These are phyloP conservation scores for Leucocoprinus sp. DNA, from an alignment of 768 basidiomycete species.

Conservation along the genomic window DNA sequence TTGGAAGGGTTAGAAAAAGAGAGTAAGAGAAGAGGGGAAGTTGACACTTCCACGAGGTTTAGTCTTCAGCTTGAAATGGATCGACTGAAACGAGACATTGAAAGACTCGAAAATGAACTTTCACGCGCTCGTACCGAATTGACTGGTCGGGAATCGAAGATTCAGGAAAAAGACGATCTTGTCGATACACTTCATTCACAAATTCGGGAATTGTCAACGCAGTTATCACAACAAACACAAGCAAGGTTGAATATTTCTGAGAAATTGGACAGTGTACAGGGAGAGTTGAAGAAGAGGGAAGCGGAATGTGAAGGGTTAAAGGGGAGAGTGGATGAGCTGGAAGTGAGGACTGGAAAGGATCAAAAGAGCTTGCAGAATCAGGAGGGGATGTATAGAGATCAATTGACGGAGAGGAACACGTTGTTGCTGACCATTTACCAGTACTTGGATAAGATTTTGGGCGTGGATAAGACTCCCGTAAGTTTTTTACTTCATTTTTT, in stretches of 20 bases:
- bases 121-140: slow-evolving; percentile 62
- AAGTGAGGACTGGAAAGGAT: slow-evolving; percentile 74
- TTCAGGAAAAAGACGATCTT: slow-evolving; percentile 61
- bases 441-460: slow-evolving; percentile 90
- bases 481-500: slow-evolving; percentile 20
- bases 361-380: slow-evolving; percentile 62
- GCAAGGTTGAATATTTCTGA: slow-evolving; percentile 79
- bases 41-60: slow-evolving; percentile 74
- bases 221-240: slow-evolving; percentile 81
- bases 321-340: slow-evolving; percentile 62
- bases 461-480: slow-evolving; percentile 80
- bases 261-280: slow-evolving; percentile 72
- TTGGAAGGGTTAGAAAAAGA: slow-evolving; percentile 69
- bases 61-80: slow-evolving; percentile 88
- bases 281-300: slow-evolving; percentile 57
- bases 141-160: slow-evolving; percentile 53
- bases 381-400: slow-evolving; percentile 82
- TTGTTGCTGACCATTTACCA: slow-evolving; percentile 88
- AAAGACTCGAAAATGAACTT: slow-evolving; percentile 73
- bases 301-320: slow-evolving; percentile 54
- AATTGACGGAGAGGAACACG: slow-evolving; percentile 89
- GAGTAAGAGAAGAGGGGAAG: slow-evolving; percentile 74
- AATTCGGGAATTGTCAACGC: slow-evolving; percentile 70
- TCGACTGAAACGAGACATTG: slow-evolving; percentile 74
- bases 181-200: slow-evolving; percentile 74